Evolutionary conservation across 2,329 filamentous ascomycete species (phyloP).

Genomic region (Xylaria hypoxylon): DNA sequence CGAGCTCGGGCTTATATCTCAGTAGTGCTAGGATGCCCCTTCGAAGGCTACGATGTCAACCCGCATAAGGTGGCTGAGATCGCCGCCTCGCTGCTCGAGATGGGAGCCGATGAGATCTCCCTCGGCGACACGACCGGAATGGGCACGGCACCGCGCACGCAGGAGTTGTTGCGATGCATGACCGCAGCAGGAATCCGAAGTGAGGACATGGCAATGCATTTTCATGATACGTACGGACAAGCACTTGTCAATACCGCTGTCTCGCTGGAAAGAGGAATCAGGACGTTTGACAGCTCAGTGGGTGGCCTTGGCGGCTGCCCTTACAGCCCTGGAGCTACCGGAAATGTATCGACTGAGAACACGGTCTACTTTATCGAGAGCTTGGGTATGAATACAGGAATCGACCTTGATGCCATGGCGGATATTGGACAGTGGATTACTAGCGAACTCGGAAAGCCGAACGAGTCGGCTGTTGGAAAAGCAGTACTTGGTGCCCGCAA

Average conservation of each 20-base stretch:
- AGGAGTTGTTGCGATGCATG: slow-evolving; percentile 62
- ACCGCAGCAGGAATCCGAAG: slow-evolving; percentile 64
- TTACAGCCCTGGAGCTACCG: slow-evolving; percentile 75
- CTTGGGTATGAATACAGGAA: slow-evolving; percentile 68
- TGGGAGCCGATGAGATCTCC: slow-evolving; percentile 91
- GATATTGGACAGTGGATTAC: slow-evolving; percentile 71
- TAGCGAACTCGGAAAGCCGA: slow-evolving; percentile 58
- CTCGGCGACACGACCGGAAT: slow-evolving; percentile 92
- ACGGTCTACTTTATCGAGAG: slow-evolving; percentile 63
- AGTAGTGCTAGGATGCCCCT: slow-evolving; percentile 84
- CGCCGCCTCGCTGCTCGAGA: slow-evolving; percentile 77
- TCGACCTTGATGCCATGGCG: slow-evolving; percentile 65
- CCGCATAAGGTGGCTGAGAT: slow-evolving; percentile 73
- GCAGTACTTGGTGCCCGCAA: slow-evolving; percentile 50
- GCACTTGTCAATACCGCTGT: slow-evolving; percentile 74
- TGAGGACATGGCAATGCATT: slow-evolving; percentile 72
- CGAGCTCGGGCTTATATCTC: slow-evolving; percentile 84
- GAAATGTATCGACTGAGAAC: slow-evolving; percentile 66
- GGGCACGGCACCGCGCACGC: slow-evolving; percentile 68
- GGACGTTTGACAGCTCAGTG: slow-evolving; percentile 75
- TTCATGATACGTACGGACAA: slow-evolving; percentile 79
- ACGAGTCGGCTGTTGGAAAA: slow-evolving; percentile 54
- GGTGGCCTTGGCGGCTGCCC: slow-evolving; percentile 76
- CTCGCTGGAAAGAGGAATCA: slow-evolving; percentile 70
- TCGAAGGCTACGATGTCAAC: slow-evolving; percentile 73